Evolutionary conservation across 2,329 filamentous ascomycete genomes (phyloP), one percentile per base, ranked within the genome.

Genomic region (Ascocoryne sarcoides): DNA sequence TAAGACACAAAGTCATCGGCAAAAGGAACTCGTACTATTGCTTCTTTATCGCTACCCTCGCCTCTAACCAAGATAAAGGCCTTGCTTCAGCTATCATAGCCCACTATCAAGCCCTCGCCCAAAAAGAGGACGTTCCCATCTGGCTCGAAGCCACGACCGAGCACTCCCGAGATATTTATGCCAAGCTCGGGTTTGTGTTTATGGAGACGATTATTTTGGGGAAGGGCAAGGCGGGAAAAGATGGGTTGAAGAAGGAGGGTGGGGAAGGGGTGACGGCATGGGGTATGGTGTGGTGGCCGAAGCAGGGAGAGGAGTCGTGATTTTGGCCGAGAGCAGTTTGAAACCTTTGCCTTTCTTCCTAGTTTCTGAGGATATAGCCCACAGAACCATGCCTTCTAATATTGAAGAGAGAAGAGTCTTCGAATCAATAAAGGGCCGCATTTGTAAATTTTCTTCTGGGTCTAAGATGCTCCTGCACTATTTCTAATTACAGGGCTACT

Each of bases 281-380:
- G 44, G 49, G 31, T 1, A 52, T 53, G 51, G 32, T 50, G 31
- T 53, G 49, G 49, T 40, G 45, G 37, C 43, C 42, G 4, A 34
- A 43, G 21, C 12, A 35, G 21, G n/a, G 12, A n/a, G 19, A n/a
- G 28, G 9, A 7, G 12, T 36, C 28, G 32, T 5, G 17, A 35
- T 21, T 35, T 35, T 32, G 15, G 10, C 5, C 18, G 30, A 32
- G 5, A 32, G n/a, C n/a, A 4, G n/a, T n/a, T 15, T n/a, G n/a
- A n/a, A n/a, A n/a, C n/a, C n/a, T n/a, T n/a, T n/a, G n/a, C n/a
- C n/a, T n/a, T n/a, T n/a, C n/a, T n/a, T n/a, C n/a, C n/a, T n/a
- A n/a, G n/a, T n/a, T n/a, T n/a, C n/a, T n/a, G n/a, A n/a, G n/a
- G n/a, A n/a, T n/a, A n/a, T n/a, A n/a, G n/a, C n/a, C n/a, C n/a